Percentiles rank a stretch among this genome's conserved stretches.
phyloP scores from a whole-genome alignment of 768 basidiomycete genomes.

The Auriscalpium orientale region DNA sequence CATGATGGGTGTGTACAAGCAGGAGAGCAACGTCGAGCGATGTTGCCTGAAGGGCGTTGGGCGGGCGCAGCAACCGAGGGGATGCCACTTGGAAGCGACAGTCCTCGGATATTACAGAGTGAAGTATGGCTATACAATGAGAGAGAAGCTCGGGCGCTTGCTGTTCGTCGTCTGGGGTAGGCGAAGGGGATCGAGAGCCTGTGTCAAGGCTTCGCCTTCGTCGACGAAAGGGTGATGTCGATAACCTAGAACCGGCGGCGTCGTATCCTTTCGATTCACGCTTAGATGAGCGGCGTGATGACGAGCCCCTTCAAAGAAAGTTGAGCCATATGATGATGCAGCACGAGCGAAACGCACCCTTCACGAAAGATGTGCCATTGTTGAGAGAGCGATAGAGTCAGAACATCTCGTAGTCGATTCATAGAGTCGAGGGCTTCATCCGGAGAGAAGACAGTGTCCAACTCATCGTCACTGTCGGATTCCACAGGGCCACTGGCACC shows the following conservation, averaged over 20 bases:
- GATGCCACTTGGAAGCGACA: constrained; percentile 56
- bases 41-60: constrained; percentile 67
- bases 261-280: background rate
- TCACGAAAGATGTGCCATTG: constrained; percentile 10
- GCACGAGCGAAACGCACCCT: background rate
- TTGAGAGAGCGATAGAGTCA: constrained; percentile 21
- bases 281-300: background rate
- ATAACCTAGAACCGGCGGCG: background rate
- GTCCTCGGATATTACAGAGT: constrained; percentile 64
- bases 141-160: constrained; percentile 47
- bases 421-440: constrained; percentile 59
- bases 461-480: constrained; percentile 40
- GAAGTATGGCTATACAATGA: constrained; percentile 50
- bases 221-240: constrained; percentile 36
- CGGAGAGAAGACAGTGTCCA: constrained; percentile 44
- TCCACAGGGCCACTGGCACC: background rate
- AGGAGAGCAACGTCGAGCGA: constrained; percentile 66
- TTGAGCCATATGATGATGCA: background rate
- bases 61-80: constrained; percentile 60
- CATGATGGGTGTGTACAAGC: constrained; percentile 47
- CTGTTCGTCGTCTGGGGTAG: constrained; percentile 17
- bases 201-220: constrained; percentile 31
- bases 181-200: constrained; percentile 46
- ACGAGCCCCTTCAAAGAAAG: background rate
- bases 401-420: constrained; percentile 52